Base-by-base conservation (phyloP, 169 alveolate genomes). In the Cryptosporidium parvum region DNA sequence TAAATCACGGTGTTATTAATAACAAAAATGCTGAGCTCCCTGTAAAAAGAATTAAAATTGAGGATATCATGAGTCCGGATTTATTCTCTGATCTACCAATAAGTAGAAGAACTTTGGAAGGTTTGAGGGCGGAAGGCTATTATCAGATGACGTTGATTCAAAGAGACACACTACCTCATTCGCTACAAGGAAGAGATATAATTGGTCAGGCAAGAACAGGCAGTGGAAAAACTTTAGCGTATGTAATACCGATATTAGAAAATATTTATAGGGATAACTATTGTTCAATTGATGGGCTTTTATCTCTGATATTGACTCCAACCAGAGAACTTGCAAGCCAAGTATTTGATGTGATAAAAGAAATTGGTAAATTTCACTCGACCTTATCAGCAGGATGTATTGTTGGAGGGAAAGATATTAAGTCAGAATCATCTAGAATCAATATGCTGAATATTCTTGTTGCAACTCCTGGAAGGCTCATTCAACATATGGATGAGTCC, bases 401-500 rank as follows among this genome's bases (percentile, higher is more conserved):
- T 35, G 96, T 96, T 31, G 99, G 99, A 23, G 99, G 99, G 14
- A 95, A 95, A 80, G 94, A 95, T 70, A 68, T 96, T 53, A 85
- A 94, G 75, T 95, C 92, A 56, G 99, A 97, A 86, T 86, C 98
- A 94, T 86, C 93, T 91, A 93, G 95, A 92, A 45, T 93, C 44
- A 86, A 95, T 94, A 59, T 95, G 86, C 53, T 75, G 95, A 96
- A 95, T 71, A 94, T 97, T 48, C 84, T 97, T 69, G 96, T 97
- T 31, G 97, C 97, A 14, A 96, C 99, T 21, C 99, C 99, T n/a
- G 99, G 98, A 48, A 94, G 99, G 91, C 93, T 97, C 9, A 91
- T 97, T 44, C 97, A 97, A 86, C 99, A 97, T 92, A 93, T 97
- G 96, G 96, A 96, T 48, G 98, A 96, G 89, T 95, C 98, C 42